Base-by-base conservation (phyloP, 2,329 filamentous ascomycete species). In the Stylonectria norvegica region DNA sequence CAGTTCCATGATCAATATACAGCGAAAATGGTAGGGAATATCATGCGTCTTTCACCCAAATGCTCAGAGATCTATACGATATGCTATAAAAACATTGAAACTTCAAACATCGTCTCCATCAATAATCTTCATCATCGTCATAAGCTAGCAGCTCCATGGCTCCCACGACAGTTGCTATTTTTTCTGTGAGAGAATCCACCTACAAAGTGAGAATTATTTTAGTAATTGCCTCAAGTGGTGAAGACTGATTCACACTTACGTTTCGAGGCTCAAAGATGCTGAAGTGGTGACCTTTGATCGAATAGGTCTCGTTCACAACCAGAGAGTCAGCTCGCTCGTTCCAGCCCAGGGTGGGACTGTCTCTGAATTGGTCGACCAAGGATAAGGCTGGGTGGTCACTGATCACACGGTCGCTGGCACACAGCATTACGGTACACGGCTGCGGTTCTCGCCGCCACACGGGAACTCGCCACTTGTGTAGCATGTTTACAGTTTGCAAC, bases 361-460 rank as follows among this genome's bases (percentile, higher is more conserved):
- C 27, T 30, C 27, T 30, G 27, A 30, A 30, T 30, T 30, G 27
- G 27, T 30, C 27, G 27, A 30, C 27, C 8, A 30, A 30, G 27
- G 27, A 30, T 30, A 30, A 30, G 14, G 27, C 27, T 15, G 27
- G 27, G 27, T 10, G 27, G 8, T 30, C 27, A 15, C 14, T 9
- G 14, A 30, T 30, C 27, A 30, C 27, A 30, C 8, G 27, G 9
- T 30, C 27, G 27, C 6, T 30, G 9, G 27, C 27, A 30, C 27
- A 30, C 27, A 30, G 27, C 27, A 30, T 30, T 9, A 30, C 27
- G 15, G 27, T 30, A 15, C 15, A 30, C 27, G 27, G 27, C 27
- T 30, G 27, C 9, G 9, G 27, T 14, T 30, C 9, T 30, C 27
- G 27, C 15, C 27, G 27, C 27, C 27, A 30, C 8, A 30, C 27